A percentile compares a stretch with the other conserved stretches of the same genome.
These are phyloP conservation scores for Kickxella alabastrina DNA, from an alignment of 192 early-diverging fungal species.

Conservation along the genomic window DNA sequence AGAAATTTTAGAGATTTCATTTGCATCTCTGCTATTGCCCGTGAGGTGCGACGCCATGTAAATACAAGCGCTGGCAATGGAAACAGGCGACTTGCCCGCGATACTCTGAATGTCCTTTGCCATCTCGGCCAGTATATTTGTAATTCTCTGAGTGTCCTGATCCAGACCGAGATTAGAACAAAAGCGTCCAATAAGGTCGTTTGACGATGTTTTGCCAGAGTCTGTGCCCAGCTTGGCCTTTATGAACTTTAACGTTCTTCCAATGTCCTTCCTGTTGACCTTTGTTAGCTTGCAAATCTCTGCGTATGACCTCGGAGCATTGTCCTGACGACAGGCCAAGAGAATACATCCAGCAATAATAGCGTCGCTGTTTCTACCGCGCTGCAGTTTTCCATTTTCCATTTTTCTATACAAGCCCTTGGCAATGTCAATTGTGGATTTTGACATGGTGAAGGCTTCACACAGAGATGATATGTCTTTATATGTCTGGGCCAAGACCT, in stretches of 20 bases:
- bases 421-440: constrained; percentile 79
- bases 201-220: constrained; percentile 62
- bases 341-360: constrained; percentile 92
- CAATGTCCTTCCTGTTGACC: constrained; percentile 92
- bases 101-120: constrained; percentile 79
- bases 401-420: constrained; percentile 90
- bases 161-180: constrained; percentile 71
- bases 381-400: constrained; percentile 79
- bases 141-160: constrained; percentile 65
- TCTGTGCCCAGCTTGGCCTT: constrained; percentile 55
- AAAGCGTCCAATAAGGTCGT: constrained; percentile 80
- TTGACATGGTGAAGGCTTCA: constrained; percentile 77
- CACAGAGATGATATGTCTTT: constrained; percentile 85
- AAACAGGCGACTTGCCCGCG: constrained; percentile 88
- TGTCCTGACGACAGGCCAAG: constrained; percentile 83
- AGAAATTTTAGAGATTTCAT: constrained; percentile 76
- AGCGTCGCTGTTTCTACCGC: constrained; percentile 77
- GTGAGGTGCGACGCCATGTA: constrained; percentile 80
- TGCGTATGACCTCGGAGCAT: constrained; percentile 83
- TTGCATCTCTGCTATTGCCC: constrained; percentile 61
- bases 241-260: constrained; percentile 61
- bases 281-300: constrained; percentile 89
- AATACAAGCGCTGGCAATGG: constrained; percentile 89
- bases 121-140: constrained; percentile 65
- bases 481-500: constrained; percentile 76